Evolutionary conservation across 2,329 filamentous ascomycete species (phyloP).

Genomic region (Talaromyces piceae): DNA sequence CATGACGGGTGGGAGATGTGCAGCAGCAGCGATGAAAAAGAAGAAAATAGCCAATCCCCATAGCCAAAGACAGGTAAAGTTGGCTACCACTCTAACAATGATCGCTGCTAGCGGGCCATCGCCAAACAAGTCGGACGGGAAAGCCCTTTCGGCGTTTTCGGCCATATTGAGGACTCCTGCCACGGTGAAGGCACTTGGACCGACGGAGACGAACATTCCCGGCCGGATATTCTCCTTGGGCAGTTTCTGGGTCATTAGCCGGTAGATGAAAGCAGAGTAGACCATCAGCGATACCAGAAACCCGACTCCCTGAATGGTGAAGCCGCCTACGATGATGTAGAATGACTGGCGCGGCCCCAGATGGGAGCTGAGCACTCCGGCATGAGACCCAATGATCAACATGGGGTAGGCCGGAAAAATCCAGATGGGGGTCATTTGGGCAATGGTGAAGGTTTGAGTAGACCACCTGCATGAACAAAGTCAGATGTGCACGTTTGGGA

Average conservation of each 20-base stretch:
- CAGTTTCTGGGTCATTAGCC: conserved; percentile 81
- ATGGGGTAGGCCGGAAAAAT: conserved; percentile 81
- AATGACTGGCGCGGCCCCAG: conserved; percentile 40
- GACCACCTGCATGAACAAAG: conserved; percentile 44
- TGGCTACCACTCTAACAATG: conserved; percentile 48
- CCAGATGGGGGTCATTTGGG: conserved; percentile 81
- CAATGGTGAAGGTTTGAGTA: conserved; percentile 62
- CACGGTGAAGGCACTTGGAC: conserved; percentile 64
- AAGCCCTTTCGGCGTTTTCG: conserved; percentile 29
- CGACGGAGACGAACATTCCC: conserved; percentile 79
- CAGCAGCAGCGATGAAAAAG: conserved; percentile 71
- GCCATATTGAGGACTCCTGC: conserved; percentile 55
- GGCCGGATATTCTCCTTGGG: conserved; percentile 68
- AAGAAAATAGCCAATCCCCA: conserved; percentile 82
- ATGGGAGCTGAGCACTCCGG: conserved; percentile 49
- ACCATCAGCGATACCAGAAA: conserved; percentile 68
- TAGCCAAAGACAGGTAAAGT: conserved; percentile 67
- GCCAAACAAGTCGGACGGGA: conserved; percentile 46
- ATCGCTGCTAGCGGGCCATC: conserved; percentile 48
- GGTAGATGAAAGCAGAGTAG: conserved; percentile 74
- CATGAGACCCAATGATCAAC: conserved; percentile 67
- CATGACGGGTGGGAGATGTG: conserved; percentile 59
- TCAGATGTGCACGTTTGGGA: conserved; percentile 9
- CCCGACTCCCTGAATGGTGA: conserved; percentile 56
- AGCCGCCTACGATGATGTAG: conserved; percentile 52